phyloP scores from a whole-genome alignment of 2,329 filamentous ascomycete species.

The Diaporthe citriasiana region DNA sequence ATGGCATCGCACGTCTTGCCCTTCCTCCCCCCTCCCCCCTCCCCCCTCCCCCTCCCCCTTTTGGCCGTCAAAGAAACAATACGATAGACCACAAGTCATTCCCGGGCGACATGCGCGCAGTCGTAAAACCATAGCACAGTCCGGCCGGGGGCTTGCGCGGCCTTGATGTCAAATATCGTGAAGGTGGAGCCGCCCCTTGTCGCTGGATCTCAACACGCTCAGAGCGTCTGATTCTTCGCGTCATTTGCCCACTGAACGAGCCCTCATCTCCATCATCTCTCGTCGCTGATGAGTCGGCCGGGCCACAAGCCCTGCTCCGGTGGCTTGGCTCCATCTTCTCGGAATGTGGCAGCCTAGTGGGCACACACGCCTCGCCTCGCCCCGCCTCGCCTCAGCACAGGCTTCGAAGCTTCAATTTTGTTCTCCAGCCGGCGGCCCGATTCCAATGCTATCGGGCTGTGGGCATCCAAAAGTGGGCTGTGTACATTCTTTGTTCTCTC shows the following conservation, averaged over 20 bases:
- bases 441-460: constrained; percentile 27
- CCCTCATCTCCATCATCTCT: constrained; percentile 12
- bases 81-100: not conserved
- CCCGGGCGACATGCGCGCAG: not conserved
- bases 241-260: constrained; percentile 13
- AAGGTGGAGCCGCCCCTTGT: constrained; percentile 38
- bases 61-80: not conserved
- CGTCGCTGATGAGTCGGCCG: constrained; percentile 19
- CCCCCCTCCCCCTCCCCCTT: not conserved
- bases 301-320: constrained; percentile 27
- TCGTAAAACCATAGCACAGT: not conserved
- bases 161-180: constrained; percentile 36
- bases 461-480: constrained; percentile 39
- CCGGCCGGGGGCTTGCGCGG: constrained; percentile 36
- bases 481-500: constrained; percentile 31
- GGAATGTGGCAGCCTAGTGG: constrained; percentile 27
- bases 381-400: constrained; percentile 16
- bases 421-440: constrained; percentile 29
- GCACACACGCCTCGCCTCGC: not conserved
- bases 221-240: constrained; percentile 27
- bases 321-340: constrained; percentile 31
- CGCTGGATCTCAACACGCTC: constrained; percentile 35
- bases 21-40: too few relatives aligned
- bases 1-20: constrained; percentile 8
- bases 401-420: constrained; percentile 18